Evolutionary conservation across 2,329 filamentous ascomycete species (phyloP).

Genomic region (Graphiopsis chlorocephala): DNA sequence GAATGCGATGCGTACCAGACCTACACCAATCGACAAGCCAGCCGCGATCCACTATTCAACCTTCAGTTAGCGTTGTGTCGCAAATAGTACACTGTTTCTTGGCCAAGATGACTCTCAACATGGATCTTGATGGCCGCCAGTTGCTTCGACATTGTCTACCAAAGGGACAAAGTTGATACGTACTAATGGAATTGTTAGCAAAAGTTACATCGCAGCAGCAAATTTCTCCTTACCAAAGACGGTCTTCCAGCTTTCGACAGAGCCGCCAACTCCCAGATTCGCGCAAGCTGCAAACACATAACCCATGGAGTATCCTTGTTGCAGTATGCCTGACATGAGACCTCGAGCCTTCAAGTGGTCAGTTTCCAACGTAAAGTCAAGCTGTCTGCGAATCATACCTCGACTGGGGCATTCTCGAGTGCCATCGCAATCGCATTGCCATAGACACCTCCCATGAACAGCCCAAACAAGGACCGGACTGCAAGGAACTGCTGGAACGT

Average conservation of each 20-base stretch:
- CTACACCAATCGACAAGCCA: slow-evolving; percentile 66
- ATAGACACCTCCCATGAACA: slow-evolving; percentile 77
- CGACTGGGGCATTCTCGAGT: slow-evolving; percentile 66
- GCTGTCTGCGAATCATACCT: slow-evolving; percentile 31
- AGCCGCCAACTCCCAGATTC: slow-evolving; percentile 69
- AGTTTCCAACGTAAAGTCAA: not conserved
- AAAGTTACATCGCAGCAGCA: no score
- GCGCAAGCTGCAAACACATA: slow-evolving; percentile 75
- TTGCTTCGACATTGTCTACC: not conserved
- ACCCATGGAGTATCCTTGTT: slow-evolving; percentile 75
- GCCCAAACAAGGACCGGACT: slow-evolving; percentile 68
- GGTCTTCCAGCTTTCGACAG: slow-evolving; percentile 65
- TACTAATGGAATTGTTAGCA: not conserved
- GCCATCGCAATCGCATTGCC: slow-evolving; percentile 77
- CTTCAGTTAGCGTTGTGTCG: not conserved
- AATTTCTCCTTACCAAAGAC: slow-evolving; percentile 18
- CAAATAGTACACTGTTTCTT: not conserved
- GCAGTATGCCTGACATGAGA: slow-evolving; percentile 76
- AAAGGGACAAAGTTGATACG: not conserved
- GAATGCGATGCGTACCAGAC: slow-evolving; percentile 64
- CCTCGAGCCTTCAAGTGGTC: slow-evolving; percentile 56
- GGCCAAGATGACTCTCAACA: not conserved
- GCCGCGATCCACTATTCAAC: slow-evolving; percentile 63
- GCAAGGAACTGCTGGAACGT: slow-evolving; percentile 75
- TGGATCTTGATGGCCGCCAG: not conserved